phyloP scores from a whole-genome alignment of 805 yeast genomes.

The Saturnispora ahearnii region DNA sequence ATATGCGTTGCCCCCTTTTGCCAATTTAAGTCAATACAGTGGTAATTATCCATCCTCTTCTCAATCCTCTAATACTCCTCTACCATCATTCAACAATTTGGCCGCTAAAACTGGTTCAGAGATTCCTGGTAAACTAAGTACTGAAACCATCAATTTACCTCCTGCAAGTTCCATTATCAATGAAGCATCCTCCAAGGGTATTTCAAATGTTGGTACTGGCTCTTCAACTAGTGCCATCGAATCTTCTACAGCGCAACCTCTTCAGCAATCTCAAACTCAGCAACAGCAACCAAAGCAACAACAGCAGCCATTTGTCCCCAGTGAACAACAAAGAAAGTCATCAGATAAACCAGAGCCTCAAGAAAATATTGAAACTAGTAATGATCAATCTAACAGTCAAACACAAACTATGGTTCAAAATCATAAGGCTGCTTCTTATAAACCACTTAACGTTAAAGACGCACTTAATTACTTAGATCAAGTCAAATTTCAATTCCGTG shows the following conservation, averaged over 20 bases:
- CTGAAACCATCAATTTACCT: conserved; percentile 20
- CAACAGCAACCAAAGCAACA: no score
- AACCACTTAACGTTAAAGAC: conserved; percentile 91
- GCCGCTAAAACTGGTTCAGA: neutral
- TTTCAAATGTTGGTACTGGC: conserved; percentile 8
- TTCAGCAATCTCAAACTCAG: no score
- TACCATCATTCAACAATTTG: neutral
- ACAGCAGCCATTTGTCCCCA: no score
- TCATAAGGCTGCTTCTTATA: conserved; percentile 34
- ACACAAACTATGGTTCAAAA: conserved; percentile 7
- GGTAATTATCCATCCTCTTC: neutral
- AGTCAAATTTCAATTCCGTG: conserved; percentile 84
- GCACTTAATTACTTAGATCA: conserved; percentile 93
- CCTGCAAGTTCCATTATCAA: conserved; percentile 19
- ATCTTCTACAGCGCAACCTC: neutral
- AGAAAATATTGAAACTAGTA: conserved; percentile 5
- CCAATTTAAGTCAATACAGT: neutral
- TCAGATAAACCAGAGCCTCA: neutral
- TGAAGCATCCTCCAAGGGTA: conserved; percentile 4
- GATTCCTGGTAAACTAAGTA: neutral
- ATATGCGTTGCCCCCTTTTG: conserved; percentile 6
- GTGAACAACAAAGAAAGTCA: neutral
- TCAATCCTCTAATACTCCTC: neutral
- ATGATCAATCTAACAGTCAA: conserved; percentile 9
- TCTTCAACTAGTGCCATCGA: conserved; percentile 8